phyloP scores from a whole-genome alignment of 1,139 yeast genomes.

The Trichomonascaceae sp. region DNA sequence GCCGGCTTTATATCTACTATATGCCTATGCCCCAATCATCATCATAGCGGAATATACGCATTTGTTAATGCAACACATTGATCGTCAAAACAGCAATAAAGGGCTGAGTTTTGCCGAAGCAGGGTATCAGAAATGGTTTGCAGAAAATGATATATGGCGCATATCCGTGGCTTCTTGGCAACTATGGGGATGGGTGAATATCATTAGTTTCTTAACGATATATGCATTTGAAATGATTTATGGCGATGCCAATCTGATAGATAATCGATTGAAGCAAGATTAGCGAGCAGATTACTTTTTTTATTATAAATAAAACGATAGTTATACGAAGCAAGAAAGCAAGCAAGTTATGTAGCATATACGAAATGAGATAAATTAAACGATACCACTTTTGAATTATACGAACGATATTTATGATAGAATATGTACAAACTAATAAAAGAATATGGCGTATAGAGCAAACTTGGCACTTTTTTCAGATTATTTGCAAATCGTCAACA shows the following conservation, averaged over 20 bases:
- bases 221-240: conserved; percentile 67
- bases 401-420: too few relatives aligned
- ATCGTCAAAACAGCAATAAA: conserved; percentile 6
- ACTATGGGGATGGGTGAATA: conserved; percentile 95
- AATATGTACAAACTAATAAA: too few relatives aligned
- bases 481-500: conserved; percentile 44
- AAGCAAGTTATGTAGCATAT: background rate
- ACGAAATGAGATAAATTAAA: background rate
- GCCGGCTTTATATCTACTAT: conserved; percentile 47
- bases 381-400: background rate
- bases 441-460: too few relatives aligned
- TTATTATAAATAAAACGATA: background rate
- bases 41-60: conserved; percentile 93
- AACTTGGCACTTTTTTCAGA: conserved; percentile 13
- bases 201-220: conserved; percentile 69
- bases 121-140: conserved; percentile 15
- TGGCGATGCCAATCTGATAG: conserved; percentile 29
- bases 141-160: conserved; percentile 41
- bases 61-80: conserved; percentile 76
- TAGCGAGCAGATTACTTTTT: background rate
- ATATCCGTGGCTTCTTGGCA: conserved; percentile 61
- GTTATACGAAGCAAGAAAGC: background rate
- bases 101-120: conserved; percentile 7
- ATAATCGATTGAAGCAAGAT: conserved; percentile 6
- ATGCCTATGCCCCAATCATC: conserved; percentile 88